A percentile compares a stretch with the other conserved stretches of the same genome.
These are phyloP conservation scores for Daphne laureola DNA, from an alignment of 441 rosid genomes.

Conservation along the genomic window DNA sequence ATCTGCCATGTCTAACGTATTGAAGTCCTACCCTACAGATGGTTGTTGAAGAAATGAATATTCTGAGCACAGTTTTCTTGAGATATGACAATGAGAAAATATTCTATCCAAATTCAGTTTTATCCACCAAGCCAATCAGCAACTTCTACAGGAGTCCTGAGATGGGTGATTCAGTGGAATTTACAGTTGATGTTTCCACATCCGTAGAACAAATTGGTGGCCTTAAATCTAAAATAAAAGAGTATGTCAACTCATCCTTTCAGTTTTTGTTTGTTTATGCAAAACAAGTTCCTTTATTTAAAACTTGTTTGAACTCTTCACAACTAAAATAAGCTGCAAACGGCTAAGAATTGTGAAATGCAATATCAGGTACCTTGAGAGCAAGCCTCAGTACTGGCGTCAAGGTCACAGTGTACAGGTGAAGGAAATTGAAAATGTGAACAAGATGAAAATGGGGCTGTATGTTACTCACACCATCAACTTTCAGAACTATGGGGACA, in stretches of 20 bases:
- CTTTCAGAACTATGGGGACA: conserved; percentile 34
- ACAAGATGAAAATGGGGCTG: conserved; percentile 35
- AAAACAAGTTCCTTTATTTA: too few species aligned
- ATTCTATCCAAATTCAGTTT: conserved; percentile 34
- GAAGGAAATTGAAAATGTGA: conserved; percentile 33
- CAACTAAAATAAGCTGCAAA: too few species aligned
- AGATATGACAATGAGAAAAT: conserved; percentile 37
- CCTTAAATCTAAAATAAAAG: conserved; percentile 18
- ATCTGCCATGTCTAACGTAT: neutral
- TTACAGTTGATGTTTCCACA: conserved; percentile 25
- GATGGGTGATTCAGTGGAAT: conserved; percentile 31
- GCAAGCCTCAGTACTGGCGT: conserved; percentile 33
- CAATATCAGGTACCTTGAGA: conserved; percentile 27
- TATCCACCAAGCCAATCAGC: conserved; percentile 32
- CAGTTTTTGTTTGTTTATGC: neutral
- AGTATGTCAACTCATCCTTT: conserved; percentile 9
- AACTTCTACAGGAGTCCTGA: conserved; percentile 37
- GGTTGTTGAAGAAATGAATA: conserved; percentile 41
- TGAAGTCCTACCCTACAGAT: conserved; percentile 16
- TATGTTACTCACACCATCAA: conserved; percentile 31
- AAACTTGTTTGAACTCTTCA: too few species aligned
- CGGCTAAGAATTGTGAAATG: too few species aligned
- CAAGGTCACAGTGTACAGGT: conserved; percentile 23
- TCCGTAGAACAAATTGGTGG: conserved; percentile 17
- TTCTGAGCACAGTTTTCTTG: conserved; percentile 32